Base-by-base conservation (phyloP, 1,139 yeast species). In the Pneumocystis canis region DNA sequence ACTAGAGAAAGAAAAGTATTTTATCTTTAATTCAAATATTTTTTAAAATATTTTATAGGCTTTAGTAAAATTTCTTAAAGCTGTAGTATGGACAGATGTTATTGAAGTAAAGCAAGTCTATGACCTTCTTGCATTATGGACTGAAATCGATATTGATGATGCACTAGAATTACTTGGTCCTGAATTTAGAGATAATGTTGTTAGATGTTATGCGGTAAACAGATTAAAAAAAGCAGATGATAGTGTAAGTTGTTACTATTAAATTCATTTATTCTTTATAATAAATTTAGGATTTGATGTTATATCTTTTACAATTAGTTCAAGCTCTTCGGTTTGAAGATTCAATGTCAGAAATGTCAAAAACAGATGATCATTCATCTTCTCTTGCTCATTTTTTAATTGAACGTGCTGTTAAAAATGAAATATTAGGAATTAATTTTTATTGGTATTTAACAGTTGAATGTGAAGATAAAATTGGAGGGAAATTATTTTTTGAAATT, bases 391-490 rank as follows among this genome's bases (percentile, higher is more conserved):
- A 82, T 65, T 90, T 92, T 70, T 76, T 94, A 59, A 85, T 90
- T 59, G 84, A 83, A 40, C 78, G 92, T 61, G 84, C 96, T 0
- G 78, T 85, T 0, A 78, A 80, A 33, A 86, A 85, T 70, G 81
- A 81, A 31, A 76, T 80, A 20, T 75, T 92, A 40, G 95, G 96
- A 0, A 89, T 85, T 70, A 89, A 81, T 71, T 84, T 92, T 66
- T 90, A 89, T 71, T 92, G 98, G 97, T 89, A 85, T 70, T 81
- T 92, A 61, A 85, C 84, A 68, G 96, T 94, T 0, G 97, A 90
- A 70, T 82, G 88, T 47, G 85, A 84, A 68, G 96, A 89, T 67
- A 85, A 84, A 25, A 67, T 66, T 25, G 73, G 72, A 3, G 67
- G 68, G 25, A 59, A 65, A 30, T 65, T 73, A 5, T 73, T 71